Conservation (phyloP, 495 filamentous ascomycete genomes). For the Chaetomium cochliodes region DNA sequence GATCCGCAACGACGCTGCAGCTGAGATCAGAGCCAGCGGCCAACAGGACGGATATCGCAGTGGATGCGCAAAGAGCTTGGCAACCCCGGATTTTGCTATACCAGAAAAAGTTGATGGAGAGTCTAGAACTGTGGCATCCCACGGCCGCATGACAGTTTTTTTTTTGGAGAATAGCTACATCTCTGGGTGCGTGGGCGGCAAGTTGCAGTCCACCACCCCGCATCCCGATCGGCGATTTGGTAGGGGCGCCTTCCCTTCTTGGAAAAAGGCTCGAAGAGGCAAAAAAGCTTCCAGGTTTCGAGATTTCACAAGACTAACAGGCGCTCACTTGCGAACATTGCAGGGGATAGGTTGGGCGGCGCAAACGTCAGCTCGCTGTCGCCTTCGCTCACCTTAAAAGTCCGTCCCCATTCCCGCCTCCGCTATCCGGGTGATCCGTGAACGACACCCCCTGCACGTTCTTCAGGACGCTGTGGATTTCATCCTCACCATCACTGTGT, state of each 20-base stretch:
- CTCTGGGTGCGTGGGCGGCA: neutral
- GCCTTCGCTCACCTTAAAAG: conserved; percentile 4
- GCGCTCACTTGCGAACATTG: too few species aligned
- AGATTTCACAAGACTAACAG: neutral
- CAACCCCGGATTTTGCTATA: conserved; percentile 20
- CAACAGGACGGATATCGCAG: conserved; percentile 7
- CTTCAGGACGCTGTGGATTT: neutral
- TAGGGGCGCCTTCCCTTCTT: neutral
- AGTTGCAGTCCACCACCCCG: conserved; percentile 1
- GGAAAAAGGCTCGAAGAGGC: neutral
- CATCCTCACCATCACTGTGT: too few species aligned
- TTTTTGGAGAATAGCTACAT: neutral
- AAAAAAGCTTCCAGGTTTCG: neutral
- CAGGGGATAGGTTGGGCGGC: too few species aligned
- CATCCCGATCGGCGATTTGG: neutral
- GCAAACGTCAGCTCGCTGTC: conserved; percentile 6
- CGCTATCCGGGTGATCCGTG: neutral
- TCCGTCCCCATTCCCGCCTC: neutral
- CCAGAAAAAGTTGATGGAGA: conserved; percentile 11
- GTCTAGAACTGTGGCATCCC: conserved; percentile 9
- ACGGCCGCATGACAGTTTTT: neutral
- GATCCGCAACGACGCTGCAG: conserved; percentile 22
- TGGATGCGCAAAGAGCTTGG: conserved; percentile 22
- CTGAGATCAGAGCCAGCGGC: conserved; percentile 8
- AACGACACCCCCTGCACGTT: neutral